These are phyloP conservation scores for Coemansia sp. DNA, from an alignment of 192 early-diverging fungal genomes.

Conservation along the genomic window DNA sequence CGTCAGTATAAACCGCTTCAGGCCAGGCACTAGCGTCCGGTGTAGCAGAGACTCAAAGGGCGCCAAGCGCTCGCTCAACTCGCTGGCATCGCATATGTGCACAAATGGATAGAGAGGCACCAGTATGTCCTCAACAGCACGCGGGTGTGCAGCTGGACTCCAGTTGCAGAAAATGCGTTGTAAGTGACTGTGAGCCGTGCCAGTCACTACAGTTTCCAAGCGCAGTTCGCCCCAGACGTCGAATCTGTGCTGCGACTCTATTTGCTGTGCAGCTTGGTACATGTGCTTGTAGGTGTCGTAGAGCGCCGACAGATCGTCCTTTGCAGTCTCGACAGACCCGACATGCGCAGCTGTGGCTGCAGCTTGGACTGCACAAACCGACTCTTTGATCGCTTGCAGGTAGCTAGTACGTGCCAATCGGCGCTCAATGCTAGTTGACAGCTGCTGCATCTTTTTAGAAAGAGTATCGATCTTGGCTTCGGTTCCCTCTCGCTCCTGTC, in stretches of 20 bases:
- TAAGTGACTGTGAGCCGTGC: conserved; percentile 13
- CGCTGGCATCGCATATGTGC: background rate
- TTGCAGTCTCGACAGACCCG: background rate
- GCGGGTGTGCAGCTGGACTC: conserved; percentile 19
- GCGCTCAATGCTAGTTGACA: conserved; percentile 16
- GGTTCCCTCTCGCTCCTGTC: conserved; percentile 16
- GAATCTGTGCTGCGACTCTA: conserved; percentile 24
- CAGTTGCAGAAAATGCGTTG: conserved; percentile 24
- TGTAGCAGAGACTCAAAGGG: conserved; percentile 47
- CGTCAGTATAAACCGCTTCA: conserved; percentile 36
- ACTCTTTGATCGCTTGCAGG: conserved; percentile 20
- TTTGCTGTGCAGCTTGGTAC: conserved; percentile 1
- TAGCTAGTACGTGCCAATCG: conserved; percentile 20
- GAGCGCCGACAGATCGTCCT: conserved; percentile 7
- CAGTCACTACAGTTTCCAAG: conserved; percentile 37
- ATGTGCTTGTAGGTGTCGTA: conserved; percentile 20
- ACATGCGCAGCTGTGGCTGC: background rate
- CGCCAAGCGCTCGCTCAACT: conserved; percentile 16
- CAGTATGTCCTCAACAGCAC: conserved; percentile 15
- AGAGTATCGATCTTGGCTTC: conserved; percentile 4
- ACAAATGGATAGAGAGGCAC: conserved; percentile 22
- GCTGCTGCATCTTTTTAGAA: conserved; percentile 6
- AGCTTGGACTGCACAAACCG: conserved; percentile 11
- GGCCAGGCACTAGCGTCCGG: conserved; percentile 26
- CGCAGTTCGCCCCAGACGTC: conserved; percentile 44